phyloP scores from a whole-genome alignment of 768 basidiomycete genomes.

The Sistotremastrum suecicum region DNA sequence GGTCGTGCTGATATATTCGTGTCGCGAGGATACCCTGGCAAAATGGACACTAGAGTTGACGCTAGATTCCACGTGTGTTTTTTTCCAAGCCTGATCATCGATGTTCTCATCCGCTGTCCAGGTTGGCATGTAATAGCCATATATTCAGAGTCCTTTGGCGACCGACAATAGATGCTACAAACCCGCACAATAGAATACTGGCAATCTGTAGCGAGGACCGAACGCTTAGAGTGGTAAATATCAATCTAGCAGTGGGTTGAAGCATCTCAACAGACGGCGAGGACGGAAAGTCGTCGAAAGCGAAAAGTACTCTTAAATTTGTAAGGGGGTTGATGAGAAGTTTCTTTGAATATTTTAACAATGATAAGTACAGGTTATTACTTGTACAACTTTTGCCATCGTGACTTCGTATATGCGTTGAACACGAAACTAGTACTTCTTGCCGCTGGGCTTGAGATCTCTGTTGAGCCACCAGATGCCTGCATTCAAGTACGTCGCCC shows the following conservation, averaged over 20 bases:
- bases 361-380: too few relatives aligned
- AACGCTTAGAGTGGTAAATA: conserved; percentile 63
- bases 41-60: conserved; percentile 35
- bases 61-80: conserved; percentile 37
- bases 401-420: too few relatives aligned
- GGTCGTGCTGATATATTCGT: conserved; percentile 47
- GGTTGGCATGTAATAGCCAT: conserved; percentile 61
- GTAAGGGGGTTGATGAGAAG: too few relatives aligned
- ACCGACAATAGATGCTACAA: conserved; percentile 21
- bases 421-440: too few relatives aligned
- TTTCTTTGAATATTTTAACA: too few relatives aligned
- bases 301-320: too few relatives aligned
- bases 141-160: conserved; percentile 78
- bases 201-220: conserved; percentile 91
- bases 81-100: neutral
- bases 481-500: conserved; percentile 56
- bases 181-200: conserved; percentile 29
- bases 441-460: neutral
- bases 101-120: conserved; percentile 14
- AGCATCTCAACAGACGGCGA: too few relatives aligned
- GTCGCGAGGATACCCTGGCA: conserved; percentile 14
- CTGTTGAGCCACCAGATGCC: conserved; percentile 46
- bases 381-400: neutral
- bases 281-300: too few relatives aligned
- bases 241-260: conserved; percentile 21